Base-by-base conservation (phyloP, 2,329 filamentous ascomycete species). In the Chaetomium sp. region DNA sequence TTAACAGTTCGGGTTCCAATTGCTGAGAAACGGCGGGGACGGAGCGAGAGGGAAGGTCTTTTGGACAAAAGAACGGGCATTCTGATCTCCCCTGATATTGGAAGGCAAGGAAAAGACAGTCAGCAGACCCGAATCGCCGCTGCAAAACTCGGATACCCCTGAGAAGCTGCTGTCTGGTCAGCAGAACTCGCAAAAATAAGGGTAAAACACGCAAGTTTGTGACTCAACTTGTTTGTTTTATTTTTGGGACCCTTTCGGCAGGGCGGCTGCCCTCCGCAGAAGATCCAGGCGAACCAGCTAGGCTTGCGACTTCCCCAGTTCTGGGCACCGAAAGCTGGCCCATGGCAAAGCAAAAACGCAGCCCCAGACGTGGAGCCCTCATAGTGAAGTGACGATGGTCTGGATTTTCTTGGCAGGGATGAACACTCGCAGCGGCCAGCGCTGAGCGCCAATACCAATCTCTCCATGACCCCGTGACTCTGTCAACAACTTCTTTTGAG, bases 321-420 rank as follows among this genome's bases (percentile, higher is more conserved):
- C 33, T n/a, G 34, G 40, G 7, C 10, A 42, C 11, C 40, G 40
- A 48, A 42, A 45, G 36, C 45, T 45, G 44, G 49, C 52, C 53
- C 54, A 49, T 51, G 50, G 52, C 49, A 40, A 27, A 47, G 54
- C 19, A 27, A 27, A 27, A 27, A 27, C 19, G 19, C 45, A 61
- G 52, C 37, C 52, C 45, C 57, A 57, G 54, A 48, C 49, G 44
- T 51, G 53, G 47, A 44, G 46, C 34, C 32, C 35, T 11, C 10
- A 40, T 27, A 27, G 19, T 27, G 19, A 27, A 27, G 19, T 27
- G 19, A 34, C 46, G 42, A 49, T 36, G 40, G 55, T 19, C 49
- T 56, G 55, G 59, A 55, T 35, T 41, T 46, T 47, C 61, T 63
- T 63, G 61, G 59, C 59, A 56, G 56, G 56, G 52, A 57, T 57